phyloP scores from a whole-genome alignment of 768 basidiomycete genomes.

The Tephrocybe sp. region DNA sequence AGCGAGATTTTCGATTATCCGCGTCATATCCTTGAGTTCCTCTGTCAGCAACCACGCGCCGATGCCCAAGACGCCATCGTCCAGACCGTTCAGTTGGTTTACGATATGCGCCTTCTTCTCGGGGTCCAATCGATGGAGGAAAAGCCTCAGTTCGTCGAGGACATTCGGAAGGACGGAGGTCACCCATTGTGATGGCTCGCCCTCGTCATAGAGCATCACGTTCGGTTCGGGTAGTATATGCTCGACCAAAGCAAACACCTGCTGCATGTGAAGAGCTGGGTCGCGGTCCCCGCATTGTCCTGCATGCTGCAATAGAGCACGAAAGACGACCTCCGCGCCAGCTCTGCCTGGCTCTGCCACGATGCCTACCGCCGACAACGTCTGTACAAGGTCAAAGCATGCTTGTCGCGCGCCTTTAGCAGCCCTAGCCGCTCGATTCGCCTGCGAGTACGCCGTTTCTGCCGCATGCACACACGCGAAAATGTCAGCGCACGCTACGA shows the following conservation, averaged over 20 bases:
- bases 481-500: conserved; percentile 47
- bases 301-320: conserved; percentile 54
- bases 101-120: conserved; percentile 55
- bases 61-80: conserved; percentile 53
- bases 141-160: conserved; percentile 51
- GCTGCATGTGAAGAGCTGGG: conserved; percentile 55
- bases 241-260: conserved; percentile 58
- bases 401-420: conserved; percentile 45
- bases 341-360: conserved; percentile 34
- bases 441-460: conserved; percentile 37
- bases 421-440: conserved; percentile 37
- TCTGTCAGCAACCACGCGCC: conserved; percentile 73
- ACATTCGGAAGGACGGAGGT: conserved; percentile 55
- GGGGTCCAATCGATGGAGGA: conserved; percentile 57
- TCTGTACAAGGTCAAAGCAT: conserved; percentile 51
- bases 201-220: conserved; percentile 23
- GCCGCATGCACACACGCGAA: conserved; percentile 55
- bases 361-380: conserved; percentile 34
- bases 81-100: conserved; percentile 54
- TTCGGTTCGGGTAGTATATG: conserved; percentile 47
- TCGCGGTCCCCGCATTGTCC: conserved; percentile 42
- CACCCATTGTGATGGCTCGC: conserved; percentile 47
- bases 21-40: conserved; percentile 54
- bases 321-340: conserved; percentile 53
- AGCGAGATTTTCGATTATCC: conserved; percentile 35